phyloP scores from a whole-genome alignment of 371 early-diverging fungal species.

The Circinella umbellata region DNA sequence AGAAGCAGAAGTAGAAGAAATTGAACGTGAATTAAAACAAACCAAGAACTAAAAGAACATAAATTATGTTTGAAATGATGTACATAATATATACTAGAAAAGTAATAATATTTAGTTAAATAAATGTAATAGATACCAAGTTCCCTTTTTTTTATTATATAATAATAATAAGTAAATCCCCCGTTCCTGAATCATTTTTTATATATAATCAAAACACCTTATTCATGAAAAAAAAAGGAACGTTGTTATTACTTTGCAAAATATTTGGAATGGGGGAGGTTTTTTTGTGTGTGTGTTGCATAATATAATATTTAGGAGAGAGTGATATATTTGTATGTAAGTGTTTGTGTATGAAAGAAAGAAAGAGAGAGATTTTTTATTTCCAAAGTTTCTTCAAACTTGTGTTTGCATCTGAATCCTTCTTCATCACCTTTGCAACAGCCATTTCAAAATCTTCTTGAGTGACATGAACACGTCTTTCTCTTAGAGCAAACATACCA shows the following conservation, averaged over 20 bases:
- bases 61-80: neutral
- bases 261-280: constrained; percentile 1
- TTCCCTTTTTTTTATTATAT: neutral
- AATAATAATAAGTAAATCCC: no score
- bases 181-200: no score
- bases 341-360: neutral
- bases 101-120: no score
- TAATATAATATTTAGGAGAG: no score
- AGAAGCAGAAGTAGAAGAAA: constrained; percentile 42
- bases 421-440: constrained; percentile 99
- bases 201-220: no score
- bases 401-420: constrained; percentile 96
- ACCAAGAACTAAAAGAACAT: neutral
- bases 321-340: no score
- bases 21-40: constrained; percentile 36
- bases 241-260: neutral
- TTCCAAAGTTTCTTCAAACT: constrained; percentile 98
- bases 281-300: neutral
- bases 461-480: constrained; percentile 98
- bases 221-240: constrained; percentile 3
- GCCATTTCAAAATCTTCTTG: constrained; percentile 99
- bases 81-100: neutral
- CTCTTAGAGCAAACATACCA: constrained; percentile 99
- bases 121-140: no score
- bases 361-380: constrained; percentile 33